Percentiles rank a stretch among this genome's conserved stretches.
Conservation (phyloP, 2,329 filamentous ascomycete species). For the Aspergillus uvarum region DNA sequence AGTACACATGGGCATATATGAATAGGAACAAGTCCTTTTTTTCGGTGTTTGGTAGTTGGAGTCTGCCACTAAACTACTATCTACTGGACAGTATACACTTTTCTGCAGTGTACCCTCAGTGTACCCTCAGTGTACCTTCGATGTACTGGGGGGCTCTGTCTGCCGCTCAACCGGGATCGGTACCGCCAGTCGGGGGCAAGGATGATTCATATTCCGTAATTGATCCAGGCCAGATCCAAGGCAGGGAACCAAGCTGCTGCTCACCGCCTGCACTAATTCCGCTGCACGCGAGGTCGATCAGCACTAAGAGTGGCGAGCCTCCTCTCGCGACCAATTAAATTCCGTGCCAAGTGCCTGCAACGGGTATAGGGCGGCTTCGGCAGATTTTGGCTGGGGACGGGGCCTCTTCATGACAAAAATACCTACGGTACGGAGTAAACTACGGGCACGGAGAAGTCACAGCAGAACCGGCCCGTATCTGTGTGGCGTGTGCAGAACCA, state of each 20-base stretch:
- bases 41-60: too few relatives aligned
- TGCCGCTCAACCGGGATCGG: neutral
- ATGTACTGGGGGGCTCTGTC: neutral
- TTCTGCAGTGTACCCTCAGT: neutral
- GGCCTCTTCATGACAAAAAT: neutral
- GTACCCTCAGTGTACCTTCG: neutral
- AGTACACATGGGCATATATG: too few relatives aligned
- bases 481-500: slow-evolving; percentile 1
- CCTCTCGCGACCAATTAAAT: neutral
- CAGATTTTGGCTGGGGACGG: neutral
- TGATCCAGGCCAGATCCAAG: slow-evolving; percentile 4
- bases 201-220: neutral
- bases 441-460: neutral
- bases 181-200: neutral
- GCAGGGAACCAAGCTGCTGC: neutral
- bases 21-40: too few relatives aligned
- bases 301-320: neutral
- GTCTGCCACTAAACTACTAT: too few relatives aligned
- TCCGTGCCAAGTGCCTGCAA: neutral
- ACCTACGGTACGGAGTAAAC: neutral
- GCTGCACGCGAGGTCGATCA: slow-evolving; percentile 7
- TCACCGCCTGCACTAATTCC: slow-evolving; percentile 5
- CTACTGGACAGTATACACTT: too few relatives aligned
- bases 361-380: neutral
- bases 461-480: neutral